phyloP scores from a whole-genome alignment of 768 basidiomycete species.

The Daedaleopsis sinensis region DNA sequence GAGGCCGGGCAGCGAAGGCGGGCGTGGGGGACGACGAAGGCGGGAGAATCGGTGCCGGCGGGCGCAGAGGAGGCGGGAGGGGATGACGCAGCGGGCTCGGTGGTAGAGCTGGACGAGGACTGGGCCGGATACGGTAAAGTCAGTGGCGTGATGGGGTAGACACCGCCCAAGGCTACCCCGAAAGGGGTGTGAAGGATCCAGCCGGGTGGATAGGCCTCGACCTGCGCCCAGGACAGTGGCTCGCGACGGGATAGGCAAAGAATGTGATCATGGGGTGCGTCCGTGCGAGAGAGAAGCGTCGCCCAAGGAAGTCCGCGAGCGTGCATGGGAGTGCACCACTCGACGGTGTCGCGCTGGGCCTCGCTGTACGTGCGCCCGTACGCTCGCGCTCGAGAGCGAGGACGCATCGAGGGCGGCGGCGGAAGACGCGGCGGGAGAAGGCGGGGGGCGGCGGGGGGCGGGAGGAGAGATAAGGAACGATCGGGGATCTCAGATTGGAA shows the following conservation, averaged over 20 bases:
- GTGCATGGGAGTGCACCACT: slow-evolving; percentile 11
- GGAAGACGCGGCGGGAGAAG: slow-evolving; percentile 9
- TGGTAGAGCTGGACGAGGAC: slow-evolving; percentile 11
- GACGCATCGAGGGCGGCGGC: neutral
- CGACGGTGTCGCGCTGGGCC: neutral
- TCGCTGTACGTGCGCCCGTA: neutral
- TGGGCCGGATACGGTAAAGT: slow-evolving; percentile 11
- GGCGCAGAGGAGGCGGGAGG: neutral
- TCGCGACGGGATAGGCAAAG: slow-evolving; percentile 19
- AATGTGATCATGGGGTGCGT: slow-evolving; percentile 19
- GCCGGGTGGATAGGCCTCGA: slow-evolving; percentile 7
- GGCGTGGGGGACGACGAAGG: no score
- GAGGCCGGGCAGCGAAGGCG: neutral
- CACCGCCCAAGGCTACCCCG: slow-evolving; percentile 20
- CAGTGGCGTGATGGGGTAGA: slow-evolving; percentile 23
- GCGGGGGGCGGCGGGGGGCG: slow-evolving; percentile 10
- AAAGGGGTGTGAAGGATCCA: slow-evolving; percentile 17
- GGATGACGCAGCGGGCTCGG: slow-evolving; percentile 14
- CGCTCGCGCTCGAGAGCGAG: neutral
- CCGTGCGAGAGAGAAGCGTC: slow-evolving; percentile 24
- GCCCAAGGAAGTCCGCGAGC: slow-evolving; percentile 13
- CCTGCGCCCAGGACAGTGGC: slow-evolving; percentile 8
- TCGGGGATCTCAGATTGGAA: slow-evolving; percentile 20
- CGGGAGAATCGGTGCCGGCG: neutral
- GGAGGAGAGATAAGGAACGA: slow-evolving; percentile 18